phyloP scores from a whole-genome alignment of 2,329 filamentous ascomycete species.

The Stemphylium lycopersici region DNA sequence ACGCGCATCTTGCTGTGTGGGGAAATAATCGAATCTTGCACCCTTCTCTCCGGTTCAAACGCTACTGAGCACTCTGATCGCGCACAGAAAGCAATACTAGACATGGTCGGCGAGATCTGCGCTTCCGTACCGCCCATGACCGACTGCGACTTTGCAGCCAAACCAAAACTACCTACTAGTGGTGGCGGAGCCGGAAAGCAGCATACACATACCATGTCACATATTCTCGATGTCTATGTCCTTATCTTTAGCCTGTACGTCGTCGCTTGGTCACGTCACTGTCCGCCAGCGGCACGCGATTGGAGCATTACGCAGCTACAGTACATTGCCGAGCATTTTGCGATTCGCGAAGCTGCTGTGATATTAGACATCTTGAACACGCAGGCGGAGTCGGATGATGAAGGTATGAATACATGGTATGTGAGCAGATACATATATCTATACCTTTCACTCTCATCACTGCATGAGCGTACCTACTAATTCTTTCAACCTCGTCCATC shows the following conservation, averaged over 20 bases:
- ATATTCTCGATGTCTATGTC: constrained; percentile 26
- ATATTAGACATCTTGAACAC: too few species aligned
- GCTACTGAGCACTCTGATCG: background rate
- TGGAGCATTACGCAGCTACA: too few species aligned
- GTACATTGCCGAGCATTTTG: too few species aligned
- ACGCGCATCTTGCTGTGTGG: constrained; percentile 44
- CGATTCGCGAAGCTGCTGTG: too few species aligned
- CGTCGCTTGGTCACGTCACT: constrained; percentile 16
- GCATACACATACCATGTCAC: constrained; percentile 21
- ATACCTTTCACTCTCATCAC: too few species aligned
- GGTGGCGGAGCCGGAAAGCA: background rate
- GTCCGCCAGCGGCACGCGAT: too few species aligned
- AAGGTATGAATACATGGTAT: too few species aligned
- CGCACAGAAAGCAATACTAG: constrained; percentile 25
- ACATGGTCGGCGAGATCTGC: constrained; percentile 38
- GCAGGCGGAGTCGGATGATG: too few species aligned
- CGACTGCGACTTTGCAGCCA: constrained; percentile 27
- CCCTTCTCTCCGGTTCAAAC: background rate
- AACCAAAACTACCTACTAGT: constrained; percentile 17
- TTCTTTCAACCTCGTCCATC: too few species aligned
- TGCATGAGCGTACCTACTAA: too few species aligned
- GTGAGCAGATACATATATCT: too few species aligned
- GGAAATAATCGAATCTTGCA: constrained; percentile 20
- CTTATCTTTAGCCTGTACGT: constrained; percentile 23
- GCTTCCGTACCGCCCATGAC: constrained; percentile 43